Base-by-base conservation (phyloP, 352 stramenopile species). In the Pythium insidiosum region DNA sequence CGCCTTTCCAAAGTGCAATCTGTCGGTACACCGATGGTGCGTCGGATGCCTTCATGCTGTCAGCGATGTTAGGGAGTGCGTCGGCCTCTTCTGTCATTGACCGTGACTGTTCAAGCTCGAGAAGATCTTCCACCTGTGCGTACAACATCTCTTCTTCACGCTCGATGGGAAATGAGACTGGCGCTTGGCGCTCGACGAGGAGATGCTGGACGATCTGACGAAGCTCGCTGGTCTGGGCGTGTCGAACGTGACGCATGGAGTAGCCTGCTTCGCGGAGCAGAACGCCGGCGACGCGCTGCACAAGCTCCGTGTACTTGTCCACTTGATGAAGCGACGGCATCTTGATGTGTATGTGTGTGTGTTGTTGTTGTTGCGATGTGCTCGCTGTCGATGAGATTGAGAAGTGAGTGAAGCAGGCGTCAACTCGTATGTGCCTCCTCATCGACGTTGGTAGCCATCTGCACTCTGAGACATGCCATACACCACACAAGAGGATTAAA, bases 1-100 rank as follows among this genome's bases (percentile, higher is more conserved):
- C 73, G 0, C 73, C 71, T 23, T 85, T 74, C 66, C 66, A 87
- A 4, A 89, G 50, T 13, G 60, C 39, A 25, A 82, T 64, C 42
- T 75, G 67, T 4, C 39, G 22, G 25, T 33, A 50, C 25, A 41
- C 28, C 16, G 34, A 20, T 59, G 41, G 36, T 58, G 66, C 6
- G 29, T 38, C 21, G 33, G 51, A 15, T 21, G 13, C 15, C 28
- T 9, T 15, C 9, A 15, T 33, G 28, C 9, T 15, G 28, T 33
- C 28, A 15, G 28, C 28, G 28, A 33, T 9, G 9, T 9, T 33
- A 9, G 28, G 28, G 28, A 33, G 28, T 15, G 9, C 28, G 28
- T 15, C 9, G 28, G 28, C 28, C 9, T 33, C 28, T 15, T 9
- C 15, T 9, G 30, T 24, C 13, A 23, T 39, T 23, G 3, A 38